Evolutionary conservation across 1,139 yeast genomes (phyloP), one percentile per base, ranked within the genome.

Genomic region (Tardiomyces digboiensis): DNA sequence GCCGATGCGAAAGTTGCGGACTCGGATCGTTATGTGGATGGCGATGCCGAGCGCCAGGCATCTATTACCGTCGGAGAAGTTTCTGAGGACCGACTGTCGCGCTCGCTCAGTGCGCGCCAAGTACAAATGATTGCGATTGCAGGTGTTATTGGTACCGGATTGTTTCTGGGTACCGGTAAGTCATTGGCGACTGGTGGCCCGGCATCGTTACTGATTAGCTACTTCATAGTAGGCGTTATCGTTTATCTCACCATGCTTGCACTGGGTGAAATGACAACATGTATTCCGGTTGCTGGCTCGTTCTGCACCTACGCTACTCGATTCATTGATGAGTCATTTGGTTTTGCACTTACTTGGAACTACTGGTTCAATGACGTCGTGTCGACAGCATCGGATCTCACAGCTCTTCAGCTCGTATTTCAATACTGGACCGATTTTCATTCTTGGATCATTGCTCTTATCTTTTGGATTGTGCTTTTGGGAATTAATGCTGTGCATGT

Each of bases 281-380:
- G 69, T 46, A 68, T 71, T 61, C 85, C 82, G 46, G 68, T 74
- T 50, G 68, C 81, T 2, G 85, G 85, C 4, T 76, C 82, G 1
- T 80, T 80, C 55, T 74, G 82, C 43, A 67, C 80, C 0, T 80
- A 72, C 55, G 80, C 84, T 7, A 66, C 70, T 37, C 66, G 81
- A 44, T 80, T 74, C 57, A 82, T 81, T 8, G 72, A 76, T 49
- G 80, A 76, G 13, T 72, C 82, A 12, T 69, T 78, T 49, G 84
- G 83, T 0, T 78, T 79, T 59, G 80, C 85, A 2, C 67, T 78
- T 39, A 68, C 77, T 53, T 66, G 73, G 60, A 78, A 79, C 58
- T 80, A 80, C 60, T 78, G 82, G 82, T 72, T 77, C 56, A 77
- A 78, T 52, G 82, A 78, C 58, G 81, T 80, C 6, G 72, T 77